phyloP scores from a whole-genome alignment of 1,284 basidiomycete species.

The Trichosporon sp. region DNA sequence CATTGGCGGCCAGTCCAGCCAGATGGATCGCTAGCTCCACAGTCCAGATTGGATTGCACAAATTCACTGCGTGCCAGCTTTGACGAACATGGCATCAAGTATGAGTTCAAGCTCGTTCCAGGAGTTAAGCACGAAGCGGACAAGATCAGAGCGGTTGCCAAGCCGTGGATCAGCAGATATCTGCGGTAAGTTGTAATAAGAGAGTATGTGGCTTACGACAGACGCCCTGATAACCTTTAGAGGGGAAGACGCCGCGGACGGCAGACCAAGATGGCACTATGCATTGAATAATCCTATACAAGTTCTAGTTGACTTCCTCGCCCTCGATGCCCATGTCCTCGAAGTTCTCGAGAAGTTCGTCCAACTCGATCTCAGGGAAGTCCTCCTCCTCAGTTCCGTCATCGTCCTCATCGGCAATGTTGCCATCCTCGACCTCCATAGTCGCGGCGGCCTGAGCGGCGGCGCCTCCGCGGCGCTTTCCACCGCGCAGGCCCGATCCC shows the following conservation, averaged over 20 bases:
- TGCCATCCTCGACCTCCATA: slow-evolving; percentile 55
- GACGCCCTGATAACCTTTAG: background rate
- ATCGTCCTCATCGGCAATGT: slow-evolving; percentile 50
- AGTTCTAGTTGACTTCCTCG: slow-evolving; percentile 14
- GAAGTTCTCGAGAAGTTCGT: slow-evolving; percentile 88
- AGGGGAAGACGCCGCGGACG: background rate
- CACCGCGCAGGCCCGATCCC: slow-evolving; percentile 52
- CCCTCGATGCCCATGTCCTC: slow-evolving; percentile 55
- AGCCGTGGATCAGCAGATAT: slow-evolving; percentile 13
- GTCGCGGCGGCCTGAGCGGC: slow-evolving; percentile 55
- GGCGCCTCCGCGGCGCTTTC: slow-evolving; percentile 49
- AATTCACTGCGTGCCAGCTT: slow-evolving; percentile 13
- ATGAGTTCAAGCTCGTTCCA: slow-evolving; percentile 7
- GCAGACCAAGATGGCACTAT: background rate
- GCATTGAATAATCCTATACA: slow-evolving; percentile 1
- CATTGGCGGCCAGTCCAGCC: slow-evolving; percentile 13
- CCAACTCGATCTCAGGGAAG: slow-evolving; percentile 79
- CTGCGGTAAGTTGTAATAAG: background rate
- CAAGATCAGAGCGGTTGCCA: slow-evolving; percentile 9
- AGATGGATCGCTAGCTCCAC: slow-evolving; percentile 10
- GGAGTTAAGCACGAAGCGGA: slow-evolving; percentile 14
- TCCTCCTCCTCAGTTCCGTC: slow-evolving; percentile 75
- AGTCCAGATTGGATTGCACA: slow-evolving; percentile 15
- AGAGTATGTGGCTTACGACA: background rate
- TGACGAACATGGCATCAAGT: slow-evolving; percentile 9